These are phyloP conservation scores for Cyberlindnera mississippiensis DNA, from an alignment of 805 yeast genomes.

Conservation along the genomic window DNA sequence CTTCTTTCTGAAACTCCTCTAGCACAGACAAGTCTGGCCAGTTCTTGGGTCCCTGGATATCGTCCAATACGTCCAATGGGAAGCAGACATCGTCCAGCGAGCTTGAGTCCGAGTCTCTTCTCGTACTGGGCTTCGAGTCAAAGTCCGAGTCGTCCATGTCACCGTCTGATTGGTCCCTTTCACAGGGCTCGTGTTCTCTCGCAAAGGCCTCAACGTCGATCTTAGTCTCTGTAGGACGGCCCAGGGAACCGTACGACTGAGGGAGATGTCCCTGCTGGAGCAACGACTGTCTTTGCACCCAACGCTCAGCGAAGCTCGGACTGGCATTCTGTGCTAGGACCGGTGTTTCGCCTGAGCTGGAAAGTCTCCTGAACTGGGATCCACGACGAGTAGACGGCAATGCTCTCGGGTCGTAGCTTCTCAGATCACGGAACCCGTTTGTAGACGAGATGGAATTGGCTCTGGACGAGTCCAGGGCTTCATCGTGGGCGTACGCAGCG, in stretches of 20 bases:
- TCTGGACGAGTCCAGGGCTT: conserved; percentile 3
- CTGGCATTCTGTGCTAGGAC: conserved; percentile 7
- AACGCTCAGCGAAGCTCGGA: conserved; percentile 28
- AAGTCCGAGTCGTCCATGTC: conserved; percentile 26
- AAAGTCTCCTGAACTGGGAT: conserved; percentile 2
- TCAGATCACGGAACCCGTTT: conserved; percentile 15
- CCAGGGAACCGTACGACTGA: conserved; percentile 5
- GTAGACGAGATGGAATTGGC: conserved; percentile 11
- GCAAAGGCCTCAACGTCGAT: conserved; percentile 11
- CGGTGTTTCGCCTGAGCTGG: background rate
- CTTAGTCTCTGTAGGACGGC: conserved; percentile 2
- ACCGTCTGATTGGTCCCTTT: conserved; percentile 1
- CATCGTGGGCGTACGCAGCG: conserved; percentile 4
- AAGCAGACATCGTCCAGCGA: conserved; percentile 91
- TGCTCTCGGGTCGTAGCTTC: conserved; percentile 17
- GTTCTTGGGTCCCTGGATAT: conserved; percentile 27
- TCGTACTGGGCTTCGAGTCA: conserved; percentile 40
- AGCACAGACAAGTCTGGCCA: conserved; percentile 88
- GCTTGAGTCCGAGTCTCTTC: conserved; percentile 49
- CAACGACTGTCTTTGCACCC: conserved; percentile 24
- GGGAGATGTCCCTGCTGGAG: background rate
- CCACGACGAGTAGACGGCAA: conserved; percentile 8
- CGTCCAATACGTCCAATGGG: conserved; percentile 46
- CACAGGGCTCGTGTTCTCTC: conserved; percentile 1
- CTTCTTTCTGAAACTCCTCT: conserved; percentile 74